These are phyloP conservation scores for Bonnemaisonia californica DNA, from an alignment of 31 red algal species.

Conservation along the genomic window DNA sequence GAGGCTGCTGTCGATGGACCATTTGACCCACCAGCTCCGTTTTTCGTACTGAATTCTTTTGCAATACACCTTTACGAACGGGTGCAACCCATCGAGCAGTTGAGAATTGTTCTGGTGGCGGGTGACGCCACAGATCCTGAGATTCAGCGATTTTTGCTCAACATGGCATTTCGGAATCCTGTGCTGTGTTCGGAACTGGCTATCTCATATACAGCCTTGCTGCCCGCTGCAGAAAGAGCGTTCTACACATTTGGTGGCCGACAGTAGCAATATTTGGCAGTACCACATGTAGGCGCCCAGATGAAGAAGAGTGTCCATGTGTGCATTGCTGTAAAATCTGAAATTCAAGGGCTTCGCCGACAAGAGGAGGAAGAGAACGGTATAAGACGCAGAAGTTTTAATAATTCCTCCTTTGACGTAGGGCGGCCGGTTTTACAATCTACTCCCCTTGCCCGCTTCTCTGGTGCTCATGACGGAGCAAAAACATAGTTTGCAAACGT, in stretches of 20 bases:
- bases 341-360: neutral
- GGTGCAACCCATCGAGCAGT: conserved; percentile 60
- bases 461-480: conserved; percentile 70
- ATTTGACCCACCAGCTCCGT: conserved; percentile 41
- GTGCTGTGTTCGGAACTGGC: conserved; percentile 83
- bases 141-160: conserved; percentile 61
- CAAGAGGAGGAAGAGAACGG: neutral
- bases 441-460: conserved; percentile 48
- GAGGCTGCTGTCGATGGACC: neutral
- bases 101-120: conserved; percentile 49
- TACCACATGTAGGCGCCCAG: neutral
- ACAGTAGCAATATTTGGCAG: neutral
- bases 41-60: conserved; percentile 72
- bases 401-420: conserved; percentile 56
- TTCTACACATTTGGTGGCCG: conserved; percentile 34
- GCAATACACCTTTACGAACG: conserved; percentile 67
- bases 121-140: conserved; percentile 22
- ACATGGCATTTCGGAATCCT: conserved; percentile 74
- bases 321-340: neutral
- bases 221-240: conserved; percentile 21
- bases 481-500: conserved; percentile 57
- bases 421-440: conserved; percentile 61
- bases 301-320: neutral
- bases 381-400: neutral
- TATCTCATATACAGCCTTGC: conserved; percentile 29